Conservation (phyloP, 139 green algal species). For the Yamagishiella unicocca region DNA sequence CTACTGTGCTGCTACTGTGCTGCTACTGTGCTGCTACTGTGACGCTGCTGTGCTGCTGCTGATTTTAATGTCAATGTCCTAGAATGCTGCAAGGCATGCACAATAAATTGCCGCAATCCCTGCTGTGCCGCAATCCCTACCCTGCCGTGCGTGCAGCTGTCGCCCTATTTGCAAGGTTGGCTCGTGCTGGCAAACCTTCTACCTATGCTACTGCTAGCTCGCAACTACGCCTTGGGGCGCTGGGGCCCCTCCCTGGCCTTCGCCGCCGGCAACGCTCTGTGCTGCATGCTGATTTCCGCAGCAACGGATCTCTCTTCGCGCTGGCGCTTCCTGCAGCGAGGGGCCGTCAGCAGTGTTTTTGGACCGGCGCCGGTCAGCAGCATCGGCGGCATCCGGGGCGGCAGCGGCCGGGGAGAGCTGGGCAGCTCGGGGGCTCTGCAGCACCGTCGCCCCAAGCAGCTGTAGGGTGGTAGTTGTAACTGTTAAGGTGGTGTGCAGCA, state of each 20-base stretch:
- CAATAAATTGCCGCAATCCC: not conserved
- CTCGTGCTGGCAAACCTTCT: not conserved
- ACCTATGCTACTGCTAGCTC: not conserved
- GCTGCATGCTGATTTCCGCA: not conserved
- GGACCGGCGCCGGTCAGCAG: too few relatives aligned
- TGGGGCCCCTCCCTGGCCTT: not conserved
- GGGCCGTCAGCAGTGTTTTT: too few relatives aligned
- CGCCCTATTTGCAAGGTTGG: not conserved
- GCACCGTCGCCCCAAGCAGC: too few relatives aligned
- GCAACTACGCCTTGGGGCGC: not conserved
- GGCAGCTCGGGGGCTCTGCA: too few relatives aligned
- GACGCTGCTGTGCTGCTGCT: not conserved
- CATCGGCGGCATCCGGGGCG: too few relatives aligned
- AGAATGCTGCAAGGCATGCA: not conserved
- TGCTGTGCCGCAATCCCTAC: not conserved
- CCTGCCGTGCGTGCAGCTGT: not conserved
- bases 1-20: not conserved
- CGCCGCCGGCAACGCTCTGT: not conserved
- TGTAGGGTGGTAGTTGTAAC: too few relatives aligned
- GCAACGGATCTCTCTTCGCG: not conserved
- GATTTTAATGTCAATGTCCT: not conserved
- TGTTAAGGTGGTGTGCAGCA: too few relatives aligned
- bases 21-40: not conserved
- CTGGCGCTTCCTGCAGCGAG: not conserved
- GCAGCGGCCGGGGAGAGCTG: too few relatives aligned